Base-by-base conservation (phyloP, 306 rosid species). In the Rosa chinensis region DNA sequence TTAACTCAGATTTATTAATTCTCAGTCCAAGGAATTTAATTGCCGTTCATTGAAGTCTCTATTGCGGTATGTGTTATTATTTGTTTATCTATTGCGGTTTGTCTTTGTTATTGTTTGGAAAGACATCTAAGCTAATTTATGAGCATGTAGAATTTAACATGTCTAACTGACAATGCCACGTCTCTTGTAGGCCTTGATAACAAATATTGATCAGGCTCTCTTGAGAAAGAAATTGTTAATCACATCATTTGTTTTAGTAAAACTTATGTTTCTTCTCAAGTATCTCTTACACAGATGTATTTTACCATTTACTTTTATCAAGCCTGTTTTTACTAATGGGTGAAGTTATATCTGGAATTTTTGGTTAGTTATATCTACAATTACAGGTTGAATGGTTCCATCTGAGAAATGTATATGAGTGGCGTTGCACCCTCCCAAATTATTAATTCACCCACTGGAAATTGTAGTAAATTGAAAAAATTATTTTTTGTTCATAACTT, bases 151-250 rank as follows among this genome's bases (percentile, higher is more conserved):
- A 64, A 35, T 62, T 35, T 64, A 5, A 13, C 44, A 35, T 64
- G 70, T 6, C 18, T 53, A 23, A 71, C 53, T 82, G 43, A 77
- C 45, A 42, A 47, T 76, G 68, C 32, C 21, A 70, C 16, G 56
- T 79, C 63, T 79, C 37, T 75, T 80, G 84, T 77, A 92, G 99
- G 84, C 94, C 85, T 92, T 91, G 90, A 80, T 87, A 72, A 82
- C 85, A 86, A 87, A 82, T 84, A 91, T 92, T 73, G 95, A 89
- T 76, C 99, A 86, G 80, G 99, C 97, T 70, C 63, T 89, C 78
- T 86, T 92, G 77, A 91, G 97, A 94, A 91, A 89, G 89, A 90
- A 92, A 82, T 82, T 92, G 97, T 97, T 89, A 91, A 86, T 77
- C 82, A 76, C 76, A 32, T 74, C 71, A 58, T 79, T 73, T 40